These are phyloP conservation scores for Coleophoma eucalyptorum DNA, from an alignment of 2,329 filamentous ascomycete genomes.

Conservation along the genomic window DNA sequence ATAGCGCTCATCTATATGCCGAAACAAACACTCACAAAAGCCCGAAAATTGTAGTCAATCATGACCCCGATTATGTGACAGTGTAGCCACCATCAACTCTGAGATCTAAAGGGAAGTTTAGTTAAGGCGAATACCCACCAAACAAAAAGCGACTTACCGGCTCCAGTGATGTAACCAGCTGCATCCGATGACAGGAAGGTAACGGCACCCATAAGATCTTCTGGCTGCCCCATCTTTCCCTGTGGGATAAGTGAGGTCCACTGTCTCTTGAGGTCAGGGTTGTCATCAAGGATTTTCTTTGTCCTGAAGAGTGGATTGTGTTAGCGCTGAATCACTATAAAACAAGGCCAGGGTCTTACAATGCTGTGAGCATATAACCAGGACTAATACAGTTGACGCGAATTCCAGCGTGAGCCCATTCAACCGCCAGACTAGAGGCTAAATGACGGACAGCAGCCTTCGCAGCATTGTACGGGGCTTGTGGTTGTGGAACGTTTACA, in stretches of 20 bases:
- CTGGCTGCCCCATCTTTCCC: conserved; percentile 88
- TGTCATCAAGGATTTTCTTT: conserved; percentile 90
- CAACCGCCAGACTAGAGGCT: conserved; percentile 82
- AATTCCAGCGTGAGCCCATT: conserved; percentile 86
- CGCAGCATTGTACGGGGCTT: conserved; percentile 87
- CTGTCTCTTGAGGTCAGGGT: conserved; percentile 82
- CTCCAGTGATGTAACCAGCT: conserved; percentile 53
- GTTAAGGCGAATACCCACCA: not conserved
- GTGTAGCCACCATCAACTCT: conserved; percentile 86
- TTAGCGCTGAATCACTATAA: too few species aligned
- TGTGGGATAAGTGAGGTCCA: conserved; percentile 92
- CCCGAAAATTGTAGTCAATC: conserved; percentile 6
- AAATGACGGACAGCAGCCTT: conserved; percentile 92
- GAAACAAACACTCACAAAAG: not conserved
- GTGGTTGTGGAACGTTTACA: conserved; percentile 93
- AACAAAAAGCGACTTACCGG: not conserved
- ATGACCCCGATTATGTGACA: conserved; percentile 49
- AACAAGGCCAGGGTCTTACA: conserved; percentile 54
- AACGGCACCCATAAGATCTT: conserved; percentile 91
- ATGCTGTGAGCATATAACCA: conserved; percentile 92
- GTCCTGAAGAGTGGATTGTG: conserved; percentile 50
- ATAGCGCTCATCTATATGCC: not conserved
- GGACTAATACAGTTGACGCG: conserved; percentile 94
- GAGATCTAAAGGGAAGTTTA: conserved; percentile 13
- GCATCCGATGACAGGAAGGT: conserved; percentile 60